Base-by-base conservation (phyloP, 2,329 filamentous ascomycete genomes). In the Microsporum canis region DNA sequence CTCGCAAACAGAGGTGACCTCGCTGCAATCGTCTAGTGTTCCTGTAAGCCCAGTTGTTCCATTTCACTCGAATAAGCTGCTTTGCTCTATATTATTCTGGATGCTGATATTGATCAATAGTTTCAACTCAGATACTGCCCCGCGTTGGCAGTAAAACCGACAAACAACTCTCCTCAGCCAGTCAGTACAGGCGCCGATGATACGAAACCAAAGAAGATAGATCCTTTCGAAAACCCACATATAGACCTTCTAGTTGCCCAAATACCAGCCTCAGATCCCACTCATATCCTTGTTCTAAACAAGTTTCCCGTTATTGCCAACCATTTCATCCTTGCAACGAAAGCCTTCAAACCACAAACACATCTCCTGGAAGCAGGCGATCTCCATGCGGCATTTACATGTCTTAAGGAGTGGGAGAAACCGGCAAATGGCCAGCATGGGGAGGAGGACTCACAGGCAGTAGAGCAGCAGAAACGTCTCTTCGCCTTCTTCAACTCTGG, bases 401-500 rank as follows among this genome's bases (percentile, higher is more conserved):
- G 76, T 63, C 65, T 79, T 12, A 69, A 69, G 60, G 70, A 71
- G 56, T 79, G 78, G 77, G 66, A 66, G 34, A 63, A 61, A 6
- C 33, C 57, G 6, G 14, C 2, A 29, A 49, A 59, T 10, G 34
- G 29, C n/a, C 47, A 34, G 33, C 14, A 8, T 29, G 23, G 27
- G 7, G 41, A 49, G 2, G 6, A 29, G 4, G 14, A 39, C n/a
- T 8, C 29, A 5, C 55, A 57, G 27, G 39, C 17, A 12, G 27
- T 27, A 31, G n/a, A 57, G 39, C 17, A 43, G 14, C 8, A 62
- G 14, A 68, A 64, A 41, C 67, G 72, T 14, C 68, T 79, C 3
- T 78, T 79, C 65, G 76, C 77, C 5, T 79, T 79, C 65, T 79
- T 79, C 67, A 79, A 79, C 62, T 79, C 77, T 14, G 77, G 77